Conservation (phyloP, 2,329 filamentous ascomycete species). For the Aureobasidium sp. region DNA sequence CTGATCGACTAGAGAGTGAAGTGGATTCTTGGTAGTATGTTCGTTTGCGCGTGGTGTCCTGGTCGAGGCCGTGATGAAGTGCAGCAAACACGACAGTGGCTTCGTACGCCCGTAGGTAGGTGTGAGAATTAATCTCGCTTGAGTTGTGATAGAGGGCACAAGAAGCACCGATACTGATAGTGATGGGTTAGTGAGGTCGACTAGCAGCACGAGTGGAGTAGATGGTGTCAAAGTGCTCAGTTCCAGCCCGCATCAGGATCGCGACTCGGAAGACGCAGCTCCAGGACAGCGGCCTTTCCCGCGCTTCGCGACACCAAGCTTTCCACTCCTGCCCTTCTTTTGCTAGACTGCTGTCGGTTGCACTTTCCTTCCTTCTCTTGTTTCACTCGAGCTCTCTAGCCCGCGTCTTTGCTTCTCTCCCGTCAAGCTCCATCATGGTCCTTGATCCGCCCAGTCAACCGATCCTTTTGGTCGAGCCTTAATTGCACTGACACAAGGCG, state of each 20-base stretch:
- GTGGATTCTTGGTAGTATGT: neutral
- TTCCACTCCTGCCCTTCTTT: neutral
- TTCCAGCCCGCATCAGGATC: neutral
- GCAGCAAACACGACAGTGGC: neutral
- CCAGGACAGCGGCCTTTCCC: neutral
- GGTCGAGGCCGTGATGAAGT: slow-evolving; percentile 1
- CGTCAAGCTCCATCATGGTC: neutral
- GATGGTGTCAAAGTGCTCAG: neutral
- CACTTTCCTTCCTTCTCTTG: neutral
- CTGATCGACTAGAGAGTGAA: neutral
- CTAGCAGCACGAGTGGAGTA: slow-evolving; percentile 4
- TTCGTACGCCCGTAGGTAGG: neutral
- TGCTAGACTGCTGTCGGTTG: neutral
- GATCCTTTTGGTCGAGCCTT: neutral
- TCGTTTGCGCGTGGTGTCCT: neutral
- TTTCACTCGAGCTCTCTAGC: neutral
- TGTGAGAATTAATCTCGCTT: slow-evolving; percentile 2
- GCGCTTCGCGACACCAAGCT: slow-evolving; percentile 1
- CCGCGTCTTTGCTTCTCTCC: neutral
- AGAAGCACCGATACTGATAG: neutral
- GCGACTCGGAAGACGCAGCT: neutral
- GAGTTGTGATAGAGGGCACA: neutral
- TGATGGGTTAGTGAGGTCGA: neutral
- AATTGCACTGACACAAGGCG: neutral
- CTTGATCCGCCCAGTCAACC: neutral